These are phyloP conservation scores for Chaetomiaceae sp. DNA, from an alignment of 2,329 filamentous ascomycete species.

Conservation along the genomic window DNA sequence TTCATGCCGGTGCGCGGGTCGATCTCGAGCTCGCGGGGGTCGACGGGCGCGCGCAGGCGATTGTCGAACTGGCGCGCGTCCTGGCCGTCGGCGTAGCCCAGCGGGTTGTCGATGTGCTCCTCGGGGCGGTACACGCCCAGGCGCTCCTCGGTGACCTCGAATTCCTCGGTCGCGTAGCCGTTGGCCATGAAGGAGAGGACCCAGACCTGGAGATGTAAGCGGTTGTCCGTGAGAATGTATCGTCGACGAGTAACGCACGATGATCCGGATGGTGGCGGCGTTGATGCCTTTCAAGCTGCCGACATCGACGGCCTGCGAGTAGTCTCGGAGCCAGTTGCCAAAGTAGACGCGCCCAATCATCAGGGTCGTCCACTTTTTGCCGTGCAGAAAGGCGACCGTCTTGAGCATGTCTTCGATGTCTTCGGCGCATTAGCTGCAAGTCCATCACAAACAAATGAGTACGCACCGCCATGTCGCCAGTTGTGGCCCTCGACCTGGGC, in stretches of 20 bases:
- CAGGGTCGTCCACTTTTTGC: slow-evolving; percentile 80
- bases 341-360: slow-evolving; percentile 77
- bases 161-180: slow-evolving; percentile 81
- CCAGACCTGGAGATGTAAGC: slow-evolving; percentile 52
- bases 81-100: slow-evolving; percentile 77
- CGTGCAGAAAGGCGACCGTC: slow-evolving; percentile 69
- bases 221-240: background rate
- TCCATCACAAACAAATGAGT: background rate
- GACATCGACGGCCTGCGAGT: slow-evolving; percentile 78
- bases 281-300: slow-evolving; percentile 75
- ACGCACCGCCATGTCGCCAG: slow-evolving; percentile 62
- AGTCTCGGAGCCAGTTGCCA: slow-evolving; percentile 83
- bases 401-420: slow-evolving; percentile 81
- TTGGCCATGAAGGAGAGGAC: slow-evolving; percentile 77
- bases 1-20: slow-evolving; percentile 89
- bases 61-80: slow-evolving; percentile 81
- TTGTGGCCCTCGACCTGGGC: slow-evolving; percentile 62
- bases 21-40: slow-evolving; percentile 65
- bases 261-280: slow-evolving; percentile 70
- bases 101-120: slow-evolving; percentile 70
- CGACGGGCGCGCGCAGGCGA: slow-evolving; percentile 75
- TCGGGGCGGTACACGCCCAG: slow-evolving; percentile 78
- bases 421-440: slow-evolving; percentile 23
- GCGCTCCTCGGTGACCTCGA: slow-evolving; percentile 76
- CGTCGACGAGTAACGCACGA: slow-evolving; percentile 32